Conservation (phyloP, 805 yeast genomes). For the Lipomyces starkeyi region DNA sequence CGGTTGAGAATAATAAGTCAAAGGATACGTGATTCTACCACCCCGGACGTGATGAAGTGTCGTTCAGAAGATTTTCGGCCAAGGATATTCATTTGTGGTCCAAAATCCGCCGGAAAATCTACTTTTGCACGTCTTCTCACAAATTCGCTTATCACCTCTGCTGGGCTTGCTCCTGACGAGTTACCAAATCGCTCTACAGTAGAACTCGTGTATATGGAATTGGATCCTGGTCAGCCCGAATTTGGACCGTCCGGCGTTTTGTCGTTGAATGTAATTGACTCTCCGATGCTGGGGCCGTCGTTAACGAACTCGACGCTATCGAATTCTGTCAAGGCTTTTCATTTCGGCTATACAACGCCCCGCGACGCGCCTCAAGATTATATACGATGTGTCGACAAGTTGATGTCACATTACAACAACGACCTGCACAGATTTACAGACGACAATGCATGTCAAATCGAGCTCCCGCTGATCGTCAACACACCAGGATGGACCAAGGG, state of each 20-base stretch:
- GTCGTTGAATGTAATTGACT: conserved; percentile 52
- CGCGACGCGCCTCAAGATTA: conserved; percentile 68
- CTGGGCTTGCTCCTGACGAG: not conserved
- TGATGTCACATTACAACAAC: conserved; percentile 44
- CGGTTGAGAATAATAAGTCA: conserved; percentile 39
- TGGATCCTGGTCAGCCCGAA: conserved; percentile 92
- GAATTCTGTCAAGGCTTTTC: conserved; percentile 44
- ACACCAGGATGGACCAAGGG: conserved; percentile 95
- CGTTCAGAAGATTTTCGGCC: not conserved
- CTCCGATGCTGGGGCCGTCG: conserved; percentile 51
- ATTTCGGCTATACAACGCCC: conserved; percentile 72
- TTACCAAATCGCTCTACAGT: conserved; percentile 12
- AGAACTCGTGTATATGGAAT: conserved; percentile 57
- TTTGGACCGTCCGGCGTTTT: conserved; percentile 73
- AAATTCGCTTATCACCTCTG: conserved; percentile 46
- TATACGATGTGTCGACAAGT: conserved; percentile 50
- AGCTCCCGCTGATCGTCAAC: conserved; percentile 62
- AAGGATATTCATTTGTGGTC: conserved; percentile 57
- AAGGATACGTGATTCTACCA: conserved; percentile 1
- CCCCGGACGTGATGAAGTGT: conserved; percentile 27
- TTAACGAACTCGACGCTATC: conserved; percentile 44
- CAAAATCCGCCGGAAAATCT: conserved; percentile 84
- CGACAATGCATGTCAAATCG: not conserved
- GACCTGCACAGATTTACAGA: not conserved
- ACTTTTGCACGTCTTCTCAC: conserved; percentile 63